Conservation (phyloP, 169 alveolate genomes). For the Cryptosporidium bovis region DNA sequence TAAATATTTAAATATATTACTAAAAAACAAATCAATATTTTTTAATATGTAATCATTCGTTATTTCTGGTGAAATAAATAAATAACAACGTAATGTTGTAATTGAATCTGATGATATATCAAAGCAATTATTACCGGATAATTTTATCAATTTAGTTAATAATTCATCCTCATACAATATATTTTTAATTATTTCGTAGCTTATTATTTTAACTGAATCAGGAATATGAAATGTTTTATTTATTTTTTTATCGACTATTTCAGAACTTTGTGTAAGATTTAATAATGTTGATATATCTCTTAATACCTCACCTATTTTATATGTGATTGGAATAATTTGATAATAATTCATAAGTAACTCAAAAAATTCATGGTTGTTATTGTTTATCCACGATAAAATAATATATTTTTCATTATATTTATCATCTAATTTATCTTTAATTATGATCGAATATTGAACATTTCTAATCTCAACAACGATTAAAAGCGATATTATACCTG, state of each 20-base stretch:
- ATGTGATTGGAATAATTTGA: constrained; percentile 28
- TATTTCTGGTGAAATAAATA: constrained; percentile 60
- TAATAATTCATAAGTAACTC: constrained; percentile 19
- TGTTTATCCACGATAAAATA: constrained; percentile 32
- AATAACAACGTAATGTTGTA: constrained; percentile 51
- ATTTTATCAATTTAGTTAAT: constrained; percentile 9
- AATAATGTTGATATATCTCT: constrained; percentile 52
- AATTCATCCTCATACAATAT: constrained; percentile 34
- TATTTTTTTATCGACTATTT: constrained; percentile 39
- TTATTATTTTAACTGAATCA: constrained; percentile 14
- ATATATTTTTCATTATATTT: constrained; percentile 7
- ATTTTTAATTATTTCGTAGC: constrained; percentile 13
- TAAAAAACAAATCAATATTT: constrained; percentile 30
- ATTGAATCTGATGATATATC: constrained; percentile 65
- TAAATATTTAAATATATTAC: constrained; percentile 18
- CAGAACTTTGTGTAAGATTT: constrained; percentile 58
- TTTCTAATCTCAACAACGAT: constrained; percentile 53
- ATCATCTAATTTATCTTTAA: neutral
- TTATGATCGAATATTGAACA: constrained; percentile 20
- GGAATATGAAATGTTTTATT: constrained; percentile 48
- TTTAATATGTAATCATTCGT: constrained; percentile 45
- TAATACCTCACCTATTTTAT: constrained; percentile 61
- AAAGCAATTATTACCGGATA: constrained; percentile 68
- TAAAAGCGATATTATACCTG: constrained; percentile 46
- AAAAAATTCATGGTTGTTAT: constrained; percentile 36